Evolutionary conservation across 352 stramenopile species (phyloP).

Genomic region (Globisporangium camurandrum): DNA sequence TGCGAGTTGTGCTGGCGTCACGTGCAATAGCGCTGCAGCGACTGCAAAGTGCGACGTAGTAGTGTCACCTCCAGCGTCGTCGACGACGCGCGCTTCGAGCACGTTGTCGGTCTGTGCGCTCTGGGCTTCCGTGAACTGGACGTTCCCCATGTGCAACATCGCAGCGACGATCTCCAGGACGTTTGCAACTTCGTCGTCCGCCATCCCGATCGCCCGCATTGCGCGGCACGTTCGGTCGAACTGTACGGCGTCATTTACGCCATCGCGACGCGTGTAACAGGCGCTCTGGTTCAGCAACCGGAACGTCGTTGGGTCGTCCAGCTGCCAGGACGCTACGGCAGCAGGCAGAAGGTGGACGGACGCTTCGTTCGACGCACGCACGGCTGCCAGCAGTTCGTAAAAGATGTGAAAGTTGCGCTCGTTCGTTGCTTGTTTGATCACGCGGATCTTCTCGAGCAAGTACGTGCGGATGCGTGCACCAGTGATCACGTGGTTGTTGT

Average conservation of each 20-base stretch:
- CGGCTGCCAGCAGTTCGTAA: constrained; percentile 68
- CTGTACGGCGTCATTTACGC: constrained; percentile 54
- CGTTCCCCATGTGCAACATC: constrained; percentile 85
- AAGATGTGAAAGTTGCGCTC: constrained; percentile 89
- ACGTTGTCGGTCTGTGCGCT: constrained; percentile 15
- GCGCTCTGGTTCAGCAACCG: constrained; percentile 64
- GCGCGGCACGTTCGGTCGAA: constrained; percentile 51
- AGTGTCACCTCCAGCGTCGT: neutral
- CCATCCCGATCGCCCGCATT: constrained; percentile 79
- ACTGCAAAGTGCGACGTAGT: constrained; percentile 32
- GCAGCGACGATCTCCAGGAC: constrained; percentile 74
- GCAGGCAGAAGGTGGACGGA: constrained; percentile 2
- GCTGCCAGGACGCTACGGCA: constrained; percentile 20
- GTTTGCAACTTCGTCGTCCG: constrained; percentile 38
- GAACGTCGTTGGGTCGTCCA: constrained; percentile 34
- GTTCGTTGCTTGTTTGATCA: constrained; percentile 66
- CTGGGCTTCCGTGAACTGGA: constrained; percentile 43
- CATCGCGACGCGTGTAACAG: constrained; percentile 59
- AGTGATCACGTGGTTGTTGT: constrained; percentile 22
- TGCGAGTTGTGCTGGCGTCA: constrained; percentile 42
- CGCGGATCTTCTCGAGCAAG: constrained; percentile 91
- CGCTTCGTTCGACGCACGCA: constrained; percentile 1
- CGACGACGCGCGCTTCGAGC: constrained; percentile 15
- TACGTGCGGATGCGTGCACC: constrained; percentile 88
- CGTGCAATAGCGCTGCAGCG: constrained; percentile 47